Evolutionary conservation across 306 rosid species (phyloP).

Genomic region (Cicer pinnatifidum): DNA sequence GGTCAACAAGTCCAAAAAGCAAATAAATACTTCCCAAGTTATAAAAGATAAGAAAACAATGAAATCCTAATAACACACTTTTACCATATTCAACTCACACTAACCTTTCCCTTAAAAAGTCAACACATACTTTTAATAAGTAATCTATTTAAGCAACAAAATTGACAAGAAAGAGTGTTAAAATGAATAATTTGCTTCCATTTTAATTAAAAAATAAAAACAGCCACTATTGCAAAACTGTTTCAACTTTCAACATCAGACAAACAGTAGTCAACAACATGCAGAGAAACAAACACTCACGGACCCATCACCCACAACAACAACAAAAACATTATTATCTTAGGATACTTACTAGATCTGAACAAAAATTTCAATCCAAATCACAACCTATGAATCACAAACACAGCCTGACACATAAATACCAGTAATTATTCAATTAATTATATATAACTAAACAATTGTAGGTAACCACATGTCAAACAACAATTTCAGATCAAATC

Average conservation of each 20-base stretch:
- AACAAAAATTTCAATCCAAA: not conserved
- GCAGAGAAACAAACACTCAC: not conserved
- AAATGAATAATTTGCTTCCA: not conserved
- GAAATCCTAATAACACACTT: not conserved
- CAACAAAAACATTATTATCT: not conserved
- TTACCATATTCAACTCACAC: too few relatives aligned
- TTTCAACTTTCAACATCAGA: not conserved
- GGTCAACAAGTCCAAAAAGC: not conserved
- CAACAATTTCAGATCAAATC: too few relatives aligned
- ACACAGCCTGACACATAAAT: too few relatives aligned
- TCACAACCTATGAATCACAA: not conserved
- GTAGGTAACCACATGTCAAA: too few relatives aligned
- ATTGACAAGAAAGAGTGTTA: not conserved
- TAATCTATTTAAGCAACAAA: not conserved
- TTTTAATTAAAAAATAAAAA: not conserved
- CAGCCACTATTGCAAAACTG: not conserved
- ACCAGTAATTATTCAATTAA: too few relatives aligned
- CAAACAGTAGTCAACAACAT: not conserved
- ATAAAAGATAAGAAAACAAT: constrained; percentile 6
- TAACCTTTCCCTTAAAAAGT: not conserved
- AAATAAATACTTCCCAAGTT: not conserved
- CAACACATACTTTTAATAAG: not conserved
- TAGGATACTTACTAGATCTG: not conserved
- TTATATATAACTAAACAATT: too few relatives aligned
- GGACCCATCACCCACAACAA: not conserved